Conservation (phyloP, 768 basidiomycete species). For the Phlebiopsis flavidoalba region DNA sequence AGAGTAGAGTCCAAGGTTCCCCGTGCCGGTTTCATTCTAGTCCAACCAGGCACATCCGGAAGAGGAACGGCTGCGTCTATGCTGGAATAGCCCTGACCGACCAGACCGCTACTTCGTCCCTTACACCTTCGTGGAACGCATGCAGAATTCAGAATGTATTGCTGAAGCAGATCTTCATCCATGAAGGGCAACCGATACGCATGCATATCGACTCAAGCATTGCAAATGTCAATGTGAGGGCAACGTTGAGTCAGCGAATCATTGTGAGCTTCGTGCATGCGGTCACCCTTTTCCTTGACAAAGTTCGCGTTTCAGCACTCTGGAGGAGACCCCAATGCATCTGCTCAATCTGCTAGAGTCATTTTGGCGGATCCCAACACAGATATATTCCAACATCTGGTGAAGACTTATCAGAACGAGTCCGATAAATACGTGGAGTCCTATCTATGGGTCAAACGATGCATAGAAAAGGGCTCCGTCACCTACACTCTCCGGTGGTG, state of each 20-base stretch:
- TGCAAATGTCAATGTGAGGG: conserved; percentile 69
- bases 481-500: conserved; percentile 68
- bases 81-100: conserved; percentile 65
- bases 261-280: conserved; percentile 41
- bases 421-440: conserved; percentile 76
- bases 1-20: conserved; percentile 77
- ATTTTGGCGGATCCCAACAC: conserved; percentile 80
- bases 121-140: conserved; percentile 77
- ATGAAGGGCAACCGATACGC: conserved; percentile 56
- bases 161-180: conserved; percentile 70
- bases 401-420: conserved; percentile 65
- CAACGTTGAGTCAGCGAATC: conserved; percentile 62
- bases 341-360: conserved; percentile 65
- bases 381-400: conserved; percentile 67
- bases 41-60: conserved; percentile 64
- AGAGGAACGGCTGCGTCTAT: conserved; percentile 68
- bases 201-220: conserved; percentile 84
- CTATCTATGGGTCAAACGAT: conserved; percentile 81
- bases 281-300: not conserved
- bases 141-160: conserved; percentile 75
- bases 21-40: conserved; percentile 67
- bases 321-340: conserved; percentile 71
- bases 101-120: conserved; percentile 78
- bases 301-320: conserved; percentile 51
- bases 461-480: conserved; percentile 62